Percentiles rank a stretch among this genome's conserved stretches.
Conservation (phyloP, 169 alveolate genomes). For the Plasmodium reichenowi region DNA sequence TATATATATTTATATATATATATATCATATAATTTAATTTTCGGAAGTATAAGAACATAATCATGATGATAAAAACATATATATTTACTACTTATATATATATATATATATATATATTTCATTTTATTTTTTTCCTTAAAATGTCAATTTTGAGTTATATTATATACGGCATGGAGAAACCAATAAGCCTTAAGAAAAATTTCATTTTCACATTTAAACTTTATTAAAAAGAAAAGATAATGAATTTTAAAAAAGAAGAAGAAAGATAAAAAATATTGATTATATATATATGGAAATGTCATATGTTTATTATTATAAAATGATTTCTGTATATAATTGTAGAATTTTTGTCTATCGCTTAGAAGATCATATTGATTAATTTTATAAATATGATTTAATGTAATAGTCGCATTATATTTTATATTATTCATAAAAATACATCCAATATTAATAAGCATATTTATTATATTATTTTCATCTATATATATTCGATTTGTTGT, state of each 20-base stretch:
- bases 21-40: too few relatives aligned
- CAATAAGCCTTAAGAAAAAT: constrained; percentile 28
- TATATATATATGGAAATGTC: constrained; percentile 22
- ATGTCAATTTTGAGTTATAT: constrained; percentile 16
- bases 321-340: constrained; percentile 49
- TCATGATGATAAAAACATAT: too few relatives aligned
- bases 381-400: constrained; percentile 18
- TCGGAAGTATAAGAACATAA: too few relatives aligned
- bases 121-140: background rate
- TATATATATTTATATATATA: too few relatives aligned
- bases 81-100: too few relatives aligned
- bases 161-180: constrained; percentile 51
- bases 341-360: constrained; percentile 48
- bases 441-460: constrained; percentile 33
- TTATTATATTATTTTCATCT: constrained; percentile 23
- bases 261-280: constrained; percentile 50
- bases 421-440: constrained; percentile 61
- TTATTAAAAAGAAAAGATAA: constrained; percentile 51
- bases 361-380: constrained; percentile 17
- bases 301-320: constrained; percentile 28
- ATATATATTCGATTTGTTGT: constrained; percentile 17
- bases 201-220: constrained; percentile 43
- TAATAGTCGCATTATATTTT: constrained; percentile 15
- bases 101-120: background rate
- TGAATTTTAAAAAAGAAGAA: constrained; percentile 66